Percentiles rank a stretch among this genome's conserved stretches.
Evolutionary conservation across 257 asterid species (phyloP).

Genomic region (Jaltomata sinuosa): DNA sequence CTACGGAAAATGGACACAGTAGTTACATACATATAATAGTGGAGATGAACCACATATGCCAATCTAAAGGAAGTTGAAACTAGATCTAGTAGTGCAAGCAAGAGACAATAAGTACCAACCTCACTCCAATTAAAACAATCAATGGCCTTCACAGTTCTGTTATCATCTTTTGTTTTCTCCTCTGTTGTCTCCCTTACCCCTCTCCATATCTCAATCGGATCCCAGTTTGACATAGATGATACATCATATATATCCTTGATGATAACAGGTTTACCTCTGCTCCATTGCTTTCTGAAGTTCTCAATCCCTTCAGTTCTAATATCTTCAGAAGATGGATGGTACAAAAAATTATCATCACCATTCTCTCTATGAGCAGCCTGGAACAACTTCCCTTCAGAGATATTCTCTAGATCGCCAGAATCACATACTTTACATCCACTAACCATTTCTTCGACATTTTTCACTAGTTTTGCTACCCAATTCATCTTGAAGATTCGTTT

Average conservation of each 20-base stretch:
- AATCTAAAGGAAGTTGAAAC: not conserved
- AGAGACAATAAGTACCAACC: conserved; percentile 29
- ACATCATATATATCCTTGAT: conserved; percentile 70
- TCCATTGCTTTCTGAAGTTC: conserved; percentile 77
- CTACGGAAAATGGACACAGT: not conserved
- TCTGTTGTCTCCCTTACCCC: conserved; percentile 75
- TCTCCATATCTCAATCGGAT: conserved; percentile 73
- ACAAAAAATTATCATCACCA: conserved; percentile 49
- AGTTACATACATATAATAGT: not conserved
- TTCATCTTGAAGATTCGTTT: conserved; percentile 96
- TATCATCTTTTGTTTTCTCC: conserved; percentile 61
- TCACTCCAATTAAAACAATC: conserved; percentile 57
- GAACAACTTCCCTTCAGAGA: conserved; percentile 24
- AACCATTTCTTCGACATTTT: conserved; percentile 96
- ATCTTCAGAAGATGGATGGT: conserved; percentile 59
- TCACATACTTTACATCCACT: conserved; percentile 55
- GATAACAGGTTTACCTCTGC: conserved; percentile 71
- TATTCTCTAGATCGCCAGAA: conserved; percentile 31
- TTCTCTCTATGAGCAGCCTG: conserved; percentile 58
- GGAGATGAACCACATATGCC: not conserved
- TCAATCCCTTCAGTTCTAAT: conserved; percentile 61
- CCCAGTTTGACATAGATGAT: conserved; percentile 64
- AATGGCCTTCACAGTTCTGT: conserved; percentile 73
- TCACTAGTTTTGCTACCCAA: conserved; percentile 92
- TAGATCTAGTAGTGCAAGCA: not conserved